phyloP scores from a whole-genome alignment of 306 rosid species.

The Vachellia collinsii region DNA sequence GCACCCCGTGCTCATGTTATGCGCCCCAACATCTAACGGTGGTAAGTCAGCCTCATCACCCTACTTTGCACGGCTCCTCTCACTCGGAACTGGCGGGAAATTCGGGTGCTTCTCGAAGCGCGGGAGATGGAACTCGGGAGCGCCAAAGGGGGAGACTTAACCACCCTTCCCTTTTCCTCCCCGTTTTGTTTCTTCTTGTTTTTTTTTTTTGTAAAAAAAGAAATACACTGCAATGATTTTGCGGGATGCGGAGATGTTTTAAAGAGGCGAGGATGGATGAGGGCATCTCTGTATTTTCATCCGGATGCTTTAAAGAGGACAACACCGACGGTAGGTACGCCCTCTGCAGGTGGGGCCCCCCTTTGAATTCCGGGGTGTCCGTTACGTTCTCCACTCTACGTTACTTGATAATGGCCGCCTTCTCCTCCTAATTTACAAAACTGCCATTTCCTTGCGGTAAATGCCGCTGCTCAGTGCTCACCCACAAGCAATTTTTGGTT shows the following conservation, averaged over 20 bases:
- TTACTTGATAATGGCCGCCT: conserved; percentile 16
- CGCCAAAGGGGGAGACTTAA: neutral
- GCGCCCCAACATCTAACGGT: conserved; percentile 30
- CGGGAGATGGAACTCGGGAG: conserved; percentile 25
- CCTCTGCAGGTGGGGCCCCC: conserved; percentile 56
- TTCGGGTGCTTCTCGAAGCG: neutral
- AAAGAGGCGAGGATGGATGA: neutral
- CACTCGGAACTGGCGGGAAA: conserved; percentile 63
- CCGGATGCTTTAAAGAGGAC: conserved; percentile 57
- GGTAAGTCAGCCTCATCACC: neutral
- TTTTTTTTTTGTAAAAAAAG: neutral
- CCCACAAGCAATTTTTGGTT: neutral
- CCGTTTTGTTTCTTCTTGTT: no score
- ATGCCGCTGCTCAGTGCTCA: neutral
- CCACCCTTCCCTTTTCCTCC: neutral
- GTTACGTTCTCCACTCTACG: conserved; percentile 47
- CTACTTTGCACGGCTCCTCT: conserved; percentile 39
- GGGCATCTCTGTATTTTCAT: conserved; percentile 22
- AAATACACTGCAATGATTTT: neutral
- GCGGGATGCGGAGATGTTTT: neutral
- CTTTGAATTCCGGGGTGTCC: conserved; percentile 52
- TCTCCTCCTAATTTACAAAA: neutral
- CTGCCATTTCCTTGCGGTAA: neutral
- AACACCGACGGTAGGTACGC: conserved; percentile 79
- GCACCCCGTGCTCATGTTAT: no score